Percentiles rank a stretch among this genome's conserved stretches.
phyloP scores from a whole-genome alignment of 345 rosid genomes.

The Zanthoxylum bungeanum region DNA sequence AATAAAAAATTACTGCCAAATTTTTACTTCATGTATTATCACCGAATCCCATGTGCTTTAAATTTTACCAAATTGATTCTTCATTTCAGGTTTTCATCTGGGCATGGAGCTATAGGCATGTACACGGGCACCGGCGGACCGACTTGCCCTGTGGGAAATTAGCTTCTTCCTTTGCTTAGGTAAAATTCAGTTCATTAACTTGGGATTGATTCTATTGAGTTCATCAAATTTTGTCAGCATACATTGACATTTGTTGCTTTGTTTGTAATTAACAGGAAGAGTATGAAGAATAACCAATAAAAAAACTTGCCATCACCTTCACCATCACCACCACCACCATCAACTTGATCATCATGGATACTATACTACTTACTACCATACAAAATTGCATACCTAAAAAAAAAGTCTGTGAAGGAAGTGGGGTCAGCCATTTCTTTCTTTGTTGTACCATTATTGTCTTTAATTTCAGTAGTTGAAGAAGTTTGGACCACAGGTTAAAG shows the following conservation, averaged over 20 bases:
- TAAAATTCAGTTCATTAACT: constrained; percentile 7
- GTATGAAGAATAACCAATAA: constrained; percentile 26
- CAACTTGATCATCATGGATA: neutral
- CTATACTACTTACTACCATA: constrained; percentile 45
- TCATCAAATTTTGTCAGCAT: neutral
- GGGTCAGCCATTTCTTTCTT: constrained; percentile 40
- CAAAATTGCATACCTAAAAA: constrained; percentile 41
- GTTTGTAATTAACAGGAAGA: constrained; percentile 28
- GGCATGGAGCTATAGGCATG: constrained; percentile 64
- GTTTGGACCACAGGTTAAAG: constrained; percentile 41
- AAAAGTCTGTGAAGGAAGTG: constrained; percentile 44
- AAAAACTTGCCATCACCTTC: constrained; percentile 12
- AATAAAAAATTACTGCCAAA: neutral
- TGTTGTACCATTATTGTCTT: constrained; percentile 36
- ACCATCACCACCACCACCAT: constrained; percentile 6
- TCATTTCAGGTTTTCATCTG: constrained; percentile 50
- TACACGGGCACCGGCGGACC: constrained; percentile 72
- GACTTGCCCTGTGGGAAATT: constrained; percentile 86
- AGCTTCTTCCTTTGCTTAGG: constrained; percentile 35
- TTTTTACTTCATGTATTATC: neutral
- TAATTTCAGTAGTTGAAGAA: constrained; percentile 25
- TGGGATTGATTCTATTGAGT: constrained; percentile 20
- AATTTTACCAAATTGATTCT: neutral
- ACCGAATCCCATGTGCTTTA: neutral
- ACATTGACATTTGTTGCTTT: constrained; percentile 1